These are phyloP conservation scores for Colletotrichum liriopes DNA, from an alignment of 2,329 filamentous ascomycete species.

Conservation along the genomic window DNA sequence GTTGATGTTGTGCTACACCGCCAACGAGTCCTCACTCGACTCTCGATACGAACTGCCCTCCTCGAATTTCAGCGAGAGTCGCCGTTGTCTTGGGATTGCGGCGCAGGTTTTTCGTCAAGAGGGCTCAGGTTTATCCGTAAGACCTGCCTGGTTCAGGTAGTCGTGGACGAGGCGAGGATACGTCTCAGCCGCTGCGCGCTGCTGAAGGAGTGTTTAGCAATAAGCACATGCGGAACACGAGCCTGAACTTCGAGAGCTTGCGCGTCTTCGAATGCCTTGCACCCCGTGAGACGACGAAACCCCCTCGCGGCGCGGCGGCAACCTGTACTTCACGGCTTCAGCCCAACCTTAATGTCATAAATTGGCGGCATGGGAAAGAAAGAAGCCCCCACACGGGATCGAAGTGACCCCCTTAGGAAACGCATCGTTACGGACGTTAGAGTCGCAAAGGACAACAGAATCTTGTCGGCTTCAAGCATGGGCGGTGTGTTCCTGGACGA, in stretches of 20 bases:
- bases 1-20: conserved; percentile 32
- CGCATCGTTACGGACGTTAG: conserved; percentile 27
- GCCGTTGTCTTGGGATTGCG: conserved; percentile 11
- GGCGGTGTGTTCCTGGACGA: background rate
- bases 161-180: conserved; percentile 21
- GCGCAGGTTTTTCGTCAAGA: background rate
- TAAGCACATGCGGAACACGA: conserved; percentile 24
- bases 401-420: conserved; percentile 1
- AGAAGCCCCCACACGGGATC: conserved; percentile 24
- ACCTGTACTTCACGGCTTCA: conserved; percentile 17
- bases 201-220: conserved; percentile 8
- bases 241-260: conserved; percentile 17
- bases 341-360: background rate
- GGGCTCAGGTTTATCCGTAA: conserved; percentile 4
- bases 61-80: conserved; percentile 14
- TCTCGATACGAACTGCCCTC: conserved; percentile 43
- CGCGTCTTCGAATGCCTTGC: conserved; percentile 4
- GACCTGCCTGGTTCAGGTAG: conserved; percentile 17
- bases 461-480: conserved; percentile 33
- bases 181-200: conserved; percentile 34
- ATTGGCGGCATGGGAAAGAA: background rate
- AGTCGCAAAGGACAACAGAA: conserved; percentile 5
- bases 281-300: conserved; percentile 20
- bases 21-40: conserved; percentile 32
- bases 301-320: background rate